Percentiles rank a stretch among this genome's conserved stretches.
Evolutionary conservation across 331 rosid species (phyloP).

Genomic region (Erythrophleum ivorense): DNA sequence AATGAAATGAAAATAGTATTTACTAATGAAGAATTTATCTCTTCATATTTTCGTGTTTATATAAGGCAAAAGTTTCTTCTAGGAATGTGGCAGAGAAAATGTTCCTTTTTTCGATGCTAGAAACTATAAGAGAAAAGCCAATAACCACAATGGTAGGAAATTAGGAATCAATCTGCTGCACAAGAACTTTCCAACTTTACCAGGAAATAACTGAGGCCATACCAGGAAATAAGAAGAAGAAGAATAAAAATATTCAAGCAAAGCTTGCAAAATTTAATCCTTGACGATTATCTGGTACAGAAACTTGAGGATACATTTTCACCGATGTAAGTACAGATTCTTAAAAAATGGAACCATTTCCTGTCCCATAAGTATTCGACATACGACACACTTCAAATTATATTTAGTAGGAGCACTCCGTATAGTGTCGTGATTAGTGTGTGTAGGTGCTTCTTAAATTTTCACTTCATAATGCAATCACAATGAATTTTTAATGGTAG

Average conservation of each 20-base stretch:
- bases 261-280: neutral
- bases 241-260: neutral
- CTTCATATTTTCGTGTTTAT: neutral
- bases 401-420: too few species aligned
- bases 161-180: neutral
- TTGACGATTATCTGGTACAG: neutral
- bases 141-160: neutral
- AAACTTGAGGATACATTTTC: neutral
- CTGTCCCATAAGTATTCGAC: neutral
- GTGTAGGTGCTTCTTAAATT: neutral
- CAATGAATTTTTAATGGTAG: neutral
- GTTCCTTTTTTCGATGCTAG: neutral
- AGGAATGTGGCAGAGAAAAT: neutral
- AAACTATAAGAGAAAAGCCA: neutral
- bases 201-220: neutral
- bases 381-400: neutral
- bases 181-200: neutral
- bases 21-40: neutral
- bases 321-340: neutral
- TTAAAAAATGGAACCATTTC: neutral
- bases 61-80: neutral
- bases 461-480: neutral
- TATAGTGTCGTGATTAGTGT: too few species aligned
- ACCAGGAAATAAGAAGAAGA: neutral
- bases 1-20: neutral